Evolutionary conservation across 2,329 filamentous ascomycete genomes (phyloP), one percentile per base, ranked within the genome.

Genomic region (Fusarium sarcochroum): DNA sequence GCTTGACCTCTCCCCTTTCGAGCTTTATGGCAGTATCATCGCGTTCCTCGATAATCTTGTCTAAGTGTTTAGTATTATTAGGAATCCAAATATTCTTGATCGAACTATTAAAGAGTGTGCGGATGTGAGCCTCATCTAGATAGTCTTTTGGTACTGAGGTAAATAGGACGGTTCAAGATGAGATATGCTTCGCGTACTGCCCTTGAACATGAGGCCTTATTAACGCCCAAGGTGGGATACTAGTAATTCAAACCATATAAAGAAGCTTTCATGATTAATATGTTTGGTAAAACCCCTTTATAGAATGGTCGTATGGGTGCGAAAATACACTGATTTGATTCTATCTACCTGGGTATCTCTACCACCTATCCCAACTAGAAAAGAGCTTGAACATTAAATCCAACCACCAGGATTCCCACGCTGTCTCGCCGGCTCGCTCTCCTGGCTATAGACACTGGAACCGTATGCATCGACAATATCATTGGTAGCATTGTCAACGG

Each of bases 131-230:
- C 76, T 94, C 89, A 58, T 93, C 87, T 32, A 95, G 85, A 65
- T 94, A 96, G 6, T 91, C 86, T 35, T 88, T 82, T 0, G 95
- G 94, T 1, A 97, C 93, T 2, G 92, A 91, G 1, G 94, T 92
- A 79, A 97, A 97, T 17, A 99, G 87, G 8, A 98, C 94, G 2
- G 94, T 98, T 27, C 94, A 89, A 1, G 94, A 94, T 0, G 95
- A 98, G 41, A 98, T 89, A 18, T 94, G 91, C 70, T 90, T 91
- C 27, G 93, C 88, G 75, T 97, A 95, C 50, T 92, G 10, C 34
- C 17, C 37, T 38, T 18, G n/a, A 30, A 11, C 27, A 4, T 30
- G 10, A 30, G 27, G 3, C 27, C 10, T 13, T 10, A 6, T 38
- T 38, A 13, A 38, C 11, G 37, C 37, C n/a, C n/a, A 9, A 18